phyloP scores from a whole-genome alignment of 2,329 filamentous ascomycete genomes.

The Fusarium kyushuense region DNA sequence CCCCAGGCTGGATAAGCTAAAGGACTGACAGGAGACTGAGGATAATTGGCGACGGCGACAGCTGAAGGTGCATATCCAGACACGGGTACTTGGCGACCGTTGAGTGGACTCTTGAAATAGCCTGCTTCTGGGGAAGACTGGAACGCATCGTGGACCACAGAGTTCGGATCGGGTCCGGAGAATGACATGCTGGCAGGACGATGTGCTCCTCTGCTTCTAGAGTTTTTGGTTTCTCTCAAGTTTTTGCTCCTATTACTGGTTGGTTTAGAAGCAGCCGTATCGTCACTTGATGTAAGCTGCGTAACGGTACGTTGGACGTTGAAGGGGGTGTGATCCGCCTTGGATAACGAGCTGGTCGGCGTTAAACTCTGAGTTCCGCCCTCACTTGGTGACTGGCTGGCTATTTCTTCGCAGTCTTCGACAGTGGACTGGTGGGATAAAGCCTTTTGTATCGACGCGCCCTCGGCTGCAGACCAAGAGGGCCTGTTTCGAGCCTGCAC shows the following conservation, averaged over 20 bases:
- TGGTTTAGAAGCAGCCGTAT: conserved; percentile 11
- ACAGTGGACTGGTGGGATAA: conserved; percentile 8
- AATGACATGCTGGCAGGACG: conserved; percentile 28
- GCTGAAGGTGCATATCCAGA: conserved; percentile 16
- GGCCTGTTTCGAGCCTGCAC: conserved; percentile 3
- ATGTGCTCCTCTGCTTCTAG: conserved; percentile 26
- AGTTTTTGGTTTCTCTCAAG: conserved; percentile 19
- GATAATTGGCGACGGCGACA: conserved; percentile 18
- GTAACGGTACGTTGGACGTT: conserved; percentile 32
- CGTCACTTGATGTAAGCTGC: conserved; percentile 30
- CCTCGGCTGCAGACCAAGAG: conserved; percentile 27
- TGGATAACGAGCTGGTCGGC: conserved; percentile 33
- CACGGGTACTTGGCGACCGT: conserved; percentile 11
- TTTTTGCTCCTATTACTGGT: conserved; percentile 16
- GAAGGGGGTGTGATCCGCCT: conserved; percentile 20
- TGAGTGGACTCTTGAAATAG: conserved; percentile 30
- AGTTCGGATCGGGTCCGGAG: conserved; percentile 27
- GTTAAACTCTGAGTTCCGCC: conserved; percentile 25
- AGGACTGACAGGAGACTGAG: conserved; percentile 25
- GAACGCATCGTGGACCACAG: conserved; percentile 24
- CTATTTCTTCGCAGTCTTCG: conserved; percentile 20
- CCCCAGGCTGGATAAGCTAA: conserved; percentile 24
- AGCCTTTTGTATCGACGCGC: not conserved
- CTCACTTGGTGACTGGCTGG: conserved; percentile 15
- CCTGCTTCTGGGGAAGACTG: conserved; percentile 23